Percentiles rank a stretch among this genome's conserved stretches.
phyloP scores from a whole-genome alignment of 495 filamentous ascomycete species.

The Penicillium silybi region DNA sequence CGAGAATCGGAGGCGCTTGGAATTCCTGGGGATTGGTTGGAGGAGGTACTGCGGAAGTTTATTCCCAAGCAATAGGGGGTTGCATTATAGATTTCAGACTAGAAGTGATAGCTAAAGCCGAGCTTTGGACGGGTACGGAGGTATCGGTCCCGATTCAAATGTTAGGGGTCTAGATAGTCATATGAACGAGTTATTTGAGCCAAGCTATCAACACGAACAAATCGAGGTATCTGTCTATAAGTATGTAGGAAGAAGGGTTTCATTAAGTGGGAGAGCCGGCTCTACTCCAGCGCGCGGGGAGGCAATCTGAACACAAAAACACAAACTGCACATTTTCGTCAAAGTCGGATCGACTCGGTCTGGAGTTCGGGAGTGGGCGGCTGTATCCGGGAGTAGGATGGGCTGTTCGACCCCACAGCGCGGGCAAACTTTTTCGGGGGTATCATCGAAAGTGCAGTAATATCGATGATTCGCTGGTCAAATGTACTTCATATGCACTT shows the following conservation, averaged over 20 bases:
- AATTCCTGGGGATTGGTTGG: conserved; percentile 53
- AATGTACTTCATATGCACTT: no score
- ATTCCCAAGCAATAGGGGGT: conserved; percentile 35
- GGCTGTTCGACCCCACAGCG: background rate
- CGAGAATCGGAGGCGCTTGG: conserved; percentile 55
- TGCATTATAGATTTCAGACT: background rate
- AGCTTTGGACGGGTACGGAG: background rate
- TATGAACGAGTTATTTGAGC: background rate
- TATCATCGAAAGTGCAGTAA: conserved; percentile 2
- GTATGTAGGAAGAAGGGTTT: background rate
- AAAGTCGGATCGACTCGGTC: background rate
- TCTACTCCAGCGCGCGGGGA: conserved; percentile 10
- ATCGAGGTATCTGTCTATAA: conserved; percentile 18
- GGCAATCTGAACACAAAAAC: background rate
- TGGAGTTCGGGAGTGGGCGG: background rate
- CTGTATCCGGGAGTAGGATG: background rate
- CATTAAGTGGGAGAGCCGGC: conserved; percentile 7
- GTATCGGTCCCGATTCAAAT: background rate
- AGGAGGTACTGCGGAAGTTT: conserved; percentile 53
- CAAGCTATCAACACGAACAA: background rate
- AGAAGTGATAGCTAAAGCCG: background rate
- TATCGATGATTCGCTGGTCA: conserved; percentile 4
- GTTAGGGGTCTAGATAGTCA: background rate
- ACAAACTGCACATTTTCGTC: background rate
- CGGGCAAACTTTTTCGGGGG: background rate